Conservation (phyloP, 306 rosid genomes). For the Carpinus fangiana region DNA sequence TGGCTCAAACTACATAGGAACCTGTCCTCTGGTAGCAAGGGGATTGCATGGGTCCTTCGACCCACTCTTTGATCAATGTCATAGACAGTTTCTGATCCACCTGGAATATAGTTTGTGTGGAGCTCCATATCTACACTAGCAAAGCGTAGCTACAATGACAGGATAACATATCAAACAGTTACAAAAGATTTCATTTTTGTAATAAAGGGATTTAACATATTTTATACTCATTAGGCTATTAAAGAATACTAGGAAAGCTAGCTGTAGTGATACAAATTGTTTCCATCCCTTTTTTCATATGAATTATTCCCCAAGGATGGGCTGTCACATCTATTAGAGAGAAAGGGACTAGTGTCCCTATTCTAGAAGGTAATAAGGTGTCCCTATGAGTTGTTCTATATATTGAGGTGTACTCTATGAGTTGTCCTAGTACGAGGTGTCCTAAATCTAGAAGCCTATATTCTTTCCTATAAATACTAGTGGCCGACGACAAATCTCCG, state of each 20-base stretch:
- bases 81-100: conserved; percentile 71
- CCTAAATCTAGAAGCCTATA: too few species aligned
- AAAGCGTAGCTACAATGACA: conserved; percentile 61
- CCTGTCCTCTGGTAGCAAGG: conserved; percentile 84
- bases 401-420: too few species aligned
- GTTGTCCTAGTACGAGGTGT: too few species aligned
- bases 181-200: background rate
- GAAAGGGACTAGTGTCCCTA: too few species aligned
- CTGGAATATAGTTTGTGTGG: conserved; percentile 72
- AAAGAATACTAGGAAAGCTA: background rate
- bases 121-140: conserved; percentile 85
- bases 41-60: conserved; percentile 73
- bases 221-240: background rate
- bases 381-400: too few species aligned
- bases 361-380: too few species aligned
- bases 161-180: background rate
- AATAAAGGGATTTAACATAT: background rate
- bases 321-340: background rate
- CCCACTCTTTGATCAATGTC: conserved; percentile 74
- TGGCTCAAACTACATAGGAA: conserved; percentile 91
- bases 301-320: background rate
- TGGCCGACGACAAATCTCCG: too few species aligned
- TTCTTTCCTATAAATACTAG: too few species aligned
- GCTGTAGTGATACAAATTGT: background rate
- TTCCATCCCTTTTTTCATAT: background rate